Evolutionary conservation across 2,329 filamentous ascomycete species (phyloP), one percentile per base, ranked within the genome.

Genomic region (Arthrinium puccinioides): DNA sequence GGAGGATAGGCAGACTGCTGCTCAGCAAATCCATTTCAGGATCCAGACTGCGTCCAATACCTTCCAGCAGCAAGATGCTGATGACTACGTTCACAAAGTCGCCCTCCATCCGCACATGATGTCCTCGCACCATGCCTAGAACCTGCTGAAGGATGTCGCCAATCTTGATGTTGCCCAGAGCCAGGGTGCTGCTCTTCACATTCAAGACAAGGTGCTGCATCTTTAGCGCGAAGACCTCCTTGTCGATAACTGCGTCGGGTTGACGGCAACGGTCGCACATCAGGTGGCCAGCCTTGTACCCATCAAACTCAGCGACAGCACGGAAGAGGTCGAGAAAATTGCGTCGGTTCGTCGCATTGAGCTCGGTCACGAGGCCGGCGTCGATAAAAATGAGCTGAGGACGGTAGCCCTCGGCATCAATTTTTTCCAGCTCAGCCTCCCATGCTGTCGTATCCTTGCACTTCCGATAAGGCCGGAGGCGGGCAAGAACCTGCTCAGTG

Each of bases 1-100:
- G 75, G 40, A 98, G 64, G 32, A 98, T 97, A 0, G 92, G 92
- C 33, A 98, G 67, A 7, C 89, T 87, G 53, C 87, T 89, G 54
- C 67, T 73, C 46, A 98, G 82, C 10, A 98, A 69, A 62, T 98
- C 92, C 32, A 96, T 68, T 37, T 90, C 72, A 0, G 92, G 90
- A 57, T 97, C 83, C 13, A 98, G 64, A 41, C 73, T 87, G 43
- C 92, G 76, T 0, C 92, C 92, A 52, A 97, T 98, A 6, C 92
- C 92, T 58, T 98, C 92, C 2, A 98, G 71, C 3, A 98, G 71
- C 23, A 98, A 66, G 37, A 97, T 96, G 42, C 87, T 94, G 41
- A 98, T 83, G 21, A 98, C 90, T 5, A 98, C 92, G 55, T 98
- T 98, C 56, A 98, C 88, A 56, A 97, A 98, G 58, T 98, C 92